Conservation (phyloP, 345 rosid genomes). For the Hibiscus mutabilis region DNA sequence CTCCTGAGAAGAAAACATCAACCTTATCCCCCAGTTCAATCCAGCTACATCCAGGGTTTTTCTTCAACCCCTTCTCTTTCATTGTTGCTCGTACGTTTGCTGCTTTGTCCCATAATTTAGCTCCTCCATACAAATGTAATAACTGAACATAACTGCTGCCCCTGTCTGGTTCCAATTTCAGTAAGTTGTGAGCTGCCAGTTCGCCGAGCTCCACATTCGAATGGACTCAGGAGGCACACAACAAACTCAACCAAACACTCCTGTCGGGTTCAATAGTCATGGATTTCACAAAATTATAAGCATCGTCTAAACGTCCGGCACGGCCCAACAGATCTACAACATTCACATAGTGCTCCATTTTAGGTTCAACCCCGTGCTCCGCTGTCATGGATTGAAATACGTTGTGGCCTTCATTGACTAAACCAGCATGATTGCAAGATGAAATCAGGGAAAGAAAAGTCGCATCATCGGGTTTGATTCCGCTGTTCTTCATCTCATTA, state of each 20-base stretch:
- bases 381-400: slow-evolving; percentile 46
- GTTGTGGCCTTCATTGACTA: slow-evolving; percentile 49
- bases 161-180: slow-evolving; percentile 47
- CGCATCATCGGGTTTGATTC: slow-evolving; percentile 49
- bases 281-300: slow-evolving; percentile 42
- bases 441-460: slow-evolving; percentile 67
- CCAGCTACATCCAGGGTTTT: slow-evolving; percentile 80
- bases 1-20: slow-evolving; percentile 56
- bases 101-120: slow-evolving; percentile 50
- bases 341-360: slow-evolving; percentile 59
- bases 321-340: slow-evolving; percentile 79
- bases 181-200: slow-evolving; percentile 48
- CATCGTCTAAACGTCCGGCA: slow-evolving; percentile 54
- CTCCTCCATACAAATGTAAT: slow-evolving; percentile 61
- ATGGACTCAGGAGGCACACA: slow-evolving; percentile 55
- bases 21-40: slow-evolving; percentile 42
- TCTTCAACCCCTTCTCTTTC: slow-evolving; percentile 64
- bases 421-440: slow-evolving; percentile 79
- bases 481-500: slow-evolving; percentile 49
- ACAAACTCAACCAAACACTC: slow-evolving; percentile 65
- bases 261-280: slow-evolving; percentile 53
- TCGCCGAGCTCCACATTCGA: slow-evolving; percentile 54
- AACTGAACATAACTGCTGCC: slow-evolving; percentile 59
- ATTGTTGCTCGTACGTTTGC: slow-evolving; percentile 42
- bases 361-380: slow-evolving; percentile 43